Percentiles rank a stretch among this genome's conserved stretches.
These are phyloP conservation scores for Hyphopichia khmerensis DNA, from an alignment of 1,139 yeast genomes.

Conservation along the genomic window DNA sequence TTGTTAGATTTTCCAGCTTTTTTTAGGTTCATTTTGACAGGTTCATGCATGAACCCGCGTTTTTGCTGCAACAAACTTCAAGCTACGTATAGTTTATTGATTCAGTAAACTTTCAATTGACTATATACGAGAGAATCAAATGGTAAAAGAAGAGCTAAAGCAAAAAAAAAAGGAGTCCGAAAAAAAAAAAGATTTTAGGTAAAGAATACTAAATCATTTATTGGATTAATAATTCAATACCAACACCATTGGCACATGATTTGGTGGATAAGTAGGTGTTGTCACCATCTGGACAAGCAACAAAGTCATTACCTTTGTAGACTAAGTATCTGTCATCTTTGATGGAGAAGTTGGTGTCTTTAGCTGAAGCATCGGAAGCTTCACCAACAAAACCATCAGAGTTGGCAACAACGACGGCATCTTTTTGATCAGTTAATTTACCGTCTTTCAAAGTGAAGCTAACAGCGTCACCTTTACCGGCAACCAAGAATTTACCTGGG, in stretches of 20 bases:
- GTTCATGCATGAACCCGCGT: no score
- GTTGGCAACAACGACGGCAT: conserved; percentile 24
- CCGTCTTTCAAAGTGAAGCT: conserved; percentile 24
- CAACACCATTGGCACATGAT: conserved; percentile 28
- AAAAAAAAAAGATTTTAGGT: no score
- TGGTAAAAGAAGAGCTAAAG: no score
- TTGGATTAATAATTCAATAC: conserved; percentile 10
- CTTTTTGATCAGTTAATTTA: conserved; percentile 27
- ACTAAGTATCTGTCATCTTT: conserved; percentile 19
- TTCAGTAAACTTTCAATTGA: no score
- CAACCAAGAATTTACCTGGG: conserved; percentile 31
- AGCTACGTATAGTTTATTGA: no score
- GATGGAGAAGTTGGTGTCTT: conserved; percentile 24
- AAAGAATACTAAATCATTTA: no score
- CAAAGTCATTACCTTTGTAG: conserved; percentile 18
- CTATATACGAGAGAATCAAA: no score
- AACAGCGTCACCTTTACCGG: conserved; percentile 28
- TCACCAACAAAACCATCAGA: conserved; percentile 28
- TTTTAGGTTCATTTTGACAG: no score
- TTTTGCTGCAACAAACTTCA: no score
- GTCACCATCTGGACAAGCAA: conserved; percentile 29
- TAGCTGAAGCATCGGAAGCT: conserved; percentile 27
- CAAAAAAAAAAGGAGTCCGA: no score
- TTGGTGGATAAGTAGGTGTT: conserved; percentile 24
- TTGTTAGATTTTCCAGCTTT: no score